Percentiles rank a stretch among this genome's conserved stretches.
Conservation (phyloP, 2,329 filamentous ascomycete genomes). For the Venturiaceae sp. region DNA sequence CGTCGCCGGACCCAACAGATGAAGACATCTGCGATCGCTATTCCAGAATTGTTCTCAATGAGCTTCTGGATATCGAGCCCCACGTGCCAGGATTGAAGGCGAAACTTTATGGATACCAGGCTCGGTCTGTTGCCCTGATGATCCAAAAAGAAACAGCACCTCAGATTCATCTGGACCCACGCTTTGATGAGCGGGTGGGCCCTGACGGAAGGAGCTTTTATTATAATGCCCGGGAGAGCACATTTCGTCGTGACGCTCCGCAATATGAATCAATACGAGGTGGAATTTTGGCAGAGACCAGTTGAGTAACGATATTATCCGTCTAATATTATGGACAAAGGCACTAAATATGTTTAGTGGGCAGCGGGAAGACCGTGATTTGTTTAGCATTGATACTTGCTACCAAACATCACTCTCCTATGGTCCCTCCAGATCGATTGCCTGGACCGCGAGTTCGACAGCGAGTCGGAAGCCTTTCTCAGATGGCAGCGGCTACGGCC, state of each 20-base stretch:
- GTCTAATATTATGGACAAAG: too few species aligned
- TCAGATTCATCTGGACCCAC: conserved; percentile 59
- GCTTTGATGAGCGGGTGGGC: conserved; percentile 51
- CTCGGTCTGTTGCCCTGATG: conserved; percentile 73
- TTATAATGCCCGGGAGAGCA: conserved; percentile 55
- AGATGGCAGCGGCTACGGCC: conserved; percentile 58
- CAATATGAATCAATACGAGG: conserved; percentile 67
- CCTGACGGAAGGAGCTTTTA: conserved; percentile 58
- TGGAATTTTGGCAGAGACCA: conserved; percentile 71
- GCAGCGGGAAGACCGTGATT: conserved; percentile 73
- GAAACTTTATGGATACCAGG: conserved; percentile 66
- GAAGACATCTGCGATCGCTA: conserved; percentile 40
- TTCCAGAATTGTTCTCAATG: conserved; percentile 40
- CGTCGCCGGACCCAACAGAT: conserved; percentile 54
- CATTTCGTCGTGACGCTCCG: conserved; percentile 54
- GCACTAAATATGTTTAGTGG: background rate
- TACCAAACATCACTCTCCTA: conserved; percentile 59
- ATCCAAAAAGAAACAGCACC: conserved; percentile 66
- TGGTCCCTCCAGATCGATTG: conserved; percentile 53
- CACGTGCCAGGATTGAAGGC: conserved; percentile 47
- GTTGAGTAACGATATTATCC: conserved; percentile 43
- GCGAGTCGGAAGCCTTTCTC: conserved; percentile 52
- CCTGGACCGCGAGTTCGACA: conserved; percentile 30
- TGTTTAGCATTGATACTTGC: conserved; percentile 63
- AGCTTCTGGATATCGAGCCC: conserved; percentile 22